Conservation (phyloP, 2,329 filamentous ascomycete genomes). For the Colletotrichum destructivum region DNA sequence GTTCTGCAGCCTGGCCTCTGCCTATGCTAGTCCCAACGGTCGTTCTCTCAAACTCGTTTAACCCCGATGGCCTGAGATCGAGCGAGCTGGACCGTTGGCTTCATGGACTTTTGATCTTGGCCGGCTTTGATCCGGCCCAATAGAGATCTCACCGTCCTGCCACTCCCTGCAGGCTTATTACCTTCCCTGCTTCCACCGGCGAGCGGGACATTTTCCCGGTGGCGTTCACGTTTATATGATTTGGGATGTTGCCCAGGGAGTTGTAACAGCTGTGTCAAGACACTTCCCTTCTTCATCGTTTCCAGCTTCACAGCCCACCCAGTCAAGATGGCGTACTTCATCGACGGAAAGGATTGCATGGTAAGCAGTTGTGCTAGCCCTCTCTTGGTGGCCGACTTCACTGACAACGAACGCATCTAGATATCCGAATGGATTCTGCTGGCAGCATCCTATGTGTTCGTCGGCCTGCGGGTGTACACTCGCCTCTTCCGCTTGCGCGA, state of each 20-base stretch:
- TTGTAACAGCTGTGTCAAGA: background rate
- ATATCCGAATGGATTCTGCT: slow-evolving; percentile 54
- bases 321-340: slow-evolving; percentile 44
- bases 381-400: background rate
- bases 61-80: background rate
- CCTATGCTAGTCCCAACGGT: slow-evolving; percentile 19
- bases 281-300: background rate
- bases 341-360: slow-evolving; percentile 47
- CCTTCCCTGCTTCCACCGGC: background rate
- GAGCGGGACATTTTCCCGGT: background rate
- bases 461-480: slow-evolving; percentile 51
- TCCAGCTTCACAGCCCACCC: background rate
- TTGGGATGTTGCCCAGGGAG: background rate
- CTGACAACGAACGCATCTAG: slow-evolving; percentile 34
- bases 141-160: background rate
- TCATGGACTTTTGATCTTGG: background rate
- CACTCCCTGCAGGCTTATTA: background rate
- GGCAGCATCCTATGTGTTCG: slow-evolving; percentile 47
- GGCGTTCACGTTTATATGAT: slow-evolving; percentile 10
- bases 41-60: background rate
- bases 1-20: slow-evolving; percentile 14
- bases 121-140: slow-evolving; percentile 15
- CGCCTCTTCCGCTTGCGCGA: slow-evolving; percentile 50
- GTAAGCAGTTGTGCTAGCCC: slow-evolving; percentile 24
- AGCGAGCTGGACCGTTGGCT: background rate